phyloP scores from a whole-genome alignment of 225 moss, liverwort and hornwort genomes.

The Pseudisothecium myosuroides region DNA sequence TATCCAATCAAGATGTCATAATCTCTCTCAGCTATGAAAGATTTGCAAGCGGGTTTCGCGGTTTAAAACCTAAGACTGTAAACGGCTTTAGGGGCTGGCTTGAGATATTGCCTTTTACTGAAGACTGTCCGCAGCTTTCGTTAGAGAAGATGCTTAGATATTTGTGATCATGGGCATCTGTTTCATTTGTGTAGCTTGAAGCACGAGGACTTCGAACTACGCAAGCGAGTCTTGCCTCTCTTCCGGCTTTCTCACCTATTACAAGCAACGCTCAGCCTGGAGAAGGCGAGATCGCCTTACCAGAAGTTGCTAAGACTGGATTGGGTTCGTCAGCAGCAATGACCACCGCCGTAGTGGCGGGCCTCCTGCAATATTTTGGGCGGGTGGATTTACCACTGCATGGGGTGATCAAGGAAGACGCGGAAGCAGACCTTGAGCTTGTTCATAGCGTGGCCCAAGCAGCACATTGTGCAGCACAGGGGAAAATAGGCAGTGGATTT shows the following conservation, averaged over 20 bases:
- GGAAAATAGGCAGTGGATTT: conserved; percentile 95
- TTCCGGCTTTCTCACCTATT: conserved; percentile 80
- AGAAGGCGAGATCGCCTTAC: conserved; percentile 46
- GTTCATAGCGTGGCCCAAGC: conserved; percentile 80
- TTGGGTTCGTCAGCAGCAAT: conserved; percentile 98
- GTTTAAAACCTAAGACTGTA: not conserved
- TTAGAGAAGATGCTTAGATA: not conserved
- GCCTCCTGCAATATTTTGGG: conserved; percentile 71
- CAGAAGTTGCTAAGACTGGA: conserved; percentile 96
- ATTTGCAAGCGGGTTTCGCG: not conserved
- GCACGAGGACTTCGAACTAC: conserved; percentile 52
- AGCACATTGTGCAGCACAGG: conserved; percentile 95
- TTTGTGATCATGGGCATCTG: not conserved
- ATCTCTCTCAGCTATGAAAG: not conserved
- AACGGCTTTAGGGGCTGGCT: not conserved
- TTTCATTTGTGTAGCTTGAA: conserved; percentile 62
- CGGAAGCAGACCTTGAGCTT: conserved; percentile 46
- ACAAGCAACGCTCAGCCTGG: conserved; percentile 55
- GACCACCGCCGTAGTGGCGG: conserved; percentile 82
- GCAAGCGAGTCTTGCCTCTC: conserved; percentile 50
- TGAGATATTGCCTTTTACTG: not conserved
- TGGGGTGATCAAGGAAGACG: conserved; percentile 22
- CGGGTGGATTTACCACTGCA: conserved; percentile 61
- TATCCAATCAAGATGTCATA: not conserved
- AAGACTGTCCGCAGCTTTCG: not conserved